Evolutionary conservation across 805 yeast genomes (phyloP).

Genomic region (Nakazawaea ambrosiae): DNA sequence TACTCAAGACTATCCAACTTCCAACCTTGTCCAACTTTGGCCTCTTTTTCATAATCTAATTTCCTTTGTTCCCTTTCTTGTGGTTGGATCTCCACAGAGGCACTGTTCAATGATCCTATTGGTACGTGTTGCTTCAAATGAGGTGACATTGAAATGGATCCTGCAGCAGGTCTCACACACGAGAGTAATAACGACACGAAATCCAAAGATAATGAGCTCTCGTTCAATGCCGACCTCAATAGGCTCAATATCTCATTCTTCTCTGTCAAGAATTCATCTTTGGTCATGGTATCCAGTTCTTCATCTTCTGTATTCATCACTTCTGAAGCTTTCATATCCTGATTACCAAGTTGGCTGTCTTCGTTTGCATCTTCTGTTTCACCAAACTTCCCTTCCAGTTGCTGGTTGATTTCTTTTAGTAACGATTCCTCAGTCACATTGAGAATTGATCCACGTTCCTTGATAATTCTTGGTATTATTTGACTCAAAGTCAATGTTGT

Average conservation of each 20-base stretch:
- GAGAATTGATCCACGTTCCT: constrained; percentile 54
- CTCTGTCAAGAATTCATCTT: constrained; percentile 38
- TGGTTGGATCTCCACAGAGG: constrained; percentile 24
- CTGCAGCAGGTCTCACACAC: constrained; percentile 77
- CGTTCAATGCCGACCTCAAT: constrained; percentile 71
- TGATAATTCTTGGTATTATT: constrained; percentile 50
- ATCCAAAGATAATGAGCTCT: constrained; percentile 81
- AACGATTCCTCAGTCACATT: constrained; percentile 52
- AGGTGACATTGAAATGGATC: constrained; percentile 82
- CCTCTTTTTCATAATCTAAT: constrained; percentile 18
- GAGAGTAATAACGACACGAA: constrained; percentile 80
- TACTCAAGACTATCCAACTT: constrained; percentile 62
- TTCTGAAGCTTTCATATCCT: constrained; percentile 17
- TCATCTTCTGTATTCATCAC: constrained; percentile 15
- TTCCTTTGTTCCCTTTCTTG: constrained; percentile 15
- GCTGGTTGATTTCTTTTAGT: constrained; percentile 32
- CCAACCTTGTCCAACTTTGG: constrained; percentile 69
- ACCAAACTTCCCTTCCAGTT: neutral
- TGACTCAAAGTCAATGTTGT: constrained; percentile 37
- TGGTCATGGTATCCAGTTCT: constrained; percentile 14
- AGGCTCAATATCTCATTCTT: constrained; percentile 46
- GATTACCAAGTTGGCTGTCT: too few relatives aligned
- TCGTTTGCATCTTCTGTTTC: constrained; percentile 10
- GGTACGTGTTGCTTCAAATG: constrained; percentile 69
- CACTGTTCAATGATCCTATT: constrained; percentile 62